These are phyloP conservation scores for Golubevia pallescens DNA, from an alignment of 1,284 basidiomycete genomes.

Conservation along the genomic window DNA sequence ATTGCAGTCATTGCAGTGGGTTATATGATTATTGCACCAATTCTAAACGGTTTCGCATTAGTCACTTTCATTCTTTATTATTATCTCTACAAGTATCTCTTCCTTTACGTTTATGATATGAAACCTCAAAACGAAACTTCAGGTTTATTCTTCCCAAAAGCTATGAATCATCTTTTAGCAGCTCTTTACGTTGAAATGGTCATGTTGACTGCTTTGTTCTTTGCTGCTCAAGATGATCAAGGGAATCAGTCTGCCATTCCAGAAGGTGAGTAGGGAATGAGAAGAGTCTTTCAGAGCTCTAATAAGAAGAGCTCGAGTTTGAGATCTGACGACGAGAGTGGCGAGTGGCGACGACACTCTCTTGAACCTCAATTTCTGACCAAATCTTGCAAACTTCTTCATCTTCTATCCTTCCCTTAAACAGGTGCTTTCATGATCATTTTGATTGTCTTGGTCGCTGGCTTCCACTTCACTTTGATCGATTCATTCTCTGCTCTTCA, in stretches of 20 bases:
- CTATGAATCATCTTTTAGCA: constrained; percentile 45
- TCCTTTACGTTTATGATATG: constrained; percentile 59
- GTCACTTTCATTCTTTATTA: constrained; percentile 84
- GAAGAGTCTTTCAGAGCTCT: too few relatives aligned
- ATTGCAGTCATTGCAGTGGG: constrained; percentile 51
- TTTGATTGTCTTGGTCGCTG: constrained; percentile 39
- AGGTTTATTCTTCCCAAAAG: constrained; percentile 61
- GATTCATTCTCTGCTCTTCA: constrained; percentile 44
- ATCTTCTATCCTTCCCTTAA: not conserved
- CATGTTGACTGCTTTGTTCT: constrained; percentile 56
- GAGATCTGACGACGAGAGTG: not conserved
- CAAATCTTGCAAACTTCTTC: too few relatives aligned
- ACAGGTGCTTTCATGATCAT: constrained; percentile 47
- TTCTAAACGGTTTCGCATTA: constrained; percentile 88
- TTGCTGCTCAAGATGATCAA: constrained; percentile 18
- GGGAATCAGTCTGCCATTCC: constrained; percentile 38
- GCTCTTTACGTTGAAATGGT: constrained; percentile 57
- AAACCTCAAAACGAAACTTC: constrained; percentile 55
- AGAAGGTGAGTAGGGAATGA: constrained; percentile 27
- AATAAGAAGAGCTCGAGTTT: too few relatives aligned
- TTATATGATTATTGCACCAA: constrained; percentile 89
- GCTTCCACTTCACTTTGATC: constrained; percentile 48
- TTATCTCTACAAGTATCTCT: constrained; percentile 75
- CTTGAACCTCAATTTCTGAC: too few relatives aligned
- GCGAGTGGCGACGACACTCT: too few relatives aligned